These are phyloP conservation scores for Trichoderma hamatum DNA, from an alignment of 2,329 filamentous ascomycete species.

Conservation along the genomic window DNA sequence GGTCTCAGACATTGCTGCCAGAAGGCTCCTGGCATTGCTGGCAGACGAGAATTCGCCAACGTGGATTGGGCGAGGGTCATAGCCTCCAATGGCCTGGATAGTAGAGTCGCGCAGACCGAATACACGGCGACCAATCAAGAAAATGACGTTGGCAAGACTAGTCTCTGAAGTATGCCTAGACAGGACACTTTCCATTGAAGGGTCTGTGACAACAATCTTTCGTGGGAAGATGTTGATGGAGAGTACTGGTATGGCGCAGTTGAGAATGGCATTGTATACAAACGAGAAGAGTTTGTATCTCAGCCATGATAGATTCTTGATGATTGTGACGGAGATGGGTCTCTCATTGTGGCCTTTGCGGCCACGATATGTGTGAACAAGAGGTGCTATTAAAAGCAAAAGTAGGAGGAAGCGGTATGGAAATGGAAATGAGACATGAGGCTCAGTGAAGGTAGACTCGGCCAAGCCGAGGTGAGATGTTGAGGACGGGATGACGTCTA, in stretches of 20 bases:
- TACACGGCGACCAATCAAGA: conserved; percentile 36
- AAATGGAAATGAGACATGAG: not conserved
- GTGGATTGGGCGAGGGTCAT: conserved; percentile 37
- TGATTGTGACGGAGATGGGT: not conserved
- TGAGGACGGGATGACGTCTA: conserved; percentile 10
- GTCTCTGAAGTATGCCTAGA: conserved; percentile 37
- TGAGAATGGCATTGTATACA: conserved; percentile 18
- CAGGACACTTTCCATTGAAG: conserved; percentile 36
- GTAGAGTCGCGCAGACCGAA: conserved; percentile 34
- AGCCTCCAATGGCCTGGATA: conserved; percentile 33
- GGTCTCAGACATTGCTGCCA: conserved; percentile 33
- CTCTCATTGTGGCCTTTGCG: not conserved
- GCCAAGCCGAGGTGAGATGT: not conserved
- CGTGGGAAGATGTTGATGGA: conserved; percentile 39
- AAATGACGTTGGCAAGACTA: conserved; percentile 38
- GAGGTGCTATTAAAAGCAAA: conserved; percentile 2
- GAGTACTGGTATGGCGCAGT: conserved; percentile 24
- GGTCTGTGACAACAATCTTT: conserved; percentile 35
- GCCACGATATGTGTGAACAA: conserved; percentile 15
- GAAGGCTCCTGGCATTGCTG: conserved; percentile 32
- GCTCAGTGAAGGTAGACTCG: not conserved
- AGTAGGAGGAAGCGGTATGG: not conserved
- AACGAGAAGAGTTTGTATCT: conserved; percentile 13
- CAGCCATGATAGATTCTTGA: conserved; percentile 8
- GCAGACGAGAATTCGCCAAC: conserved; percentile 35